These are phyloP conservation scores for Thelephora ganbajun DNA, from an alignment of 768 basidiomycete species.

Conservation along the genomic window DNA sequence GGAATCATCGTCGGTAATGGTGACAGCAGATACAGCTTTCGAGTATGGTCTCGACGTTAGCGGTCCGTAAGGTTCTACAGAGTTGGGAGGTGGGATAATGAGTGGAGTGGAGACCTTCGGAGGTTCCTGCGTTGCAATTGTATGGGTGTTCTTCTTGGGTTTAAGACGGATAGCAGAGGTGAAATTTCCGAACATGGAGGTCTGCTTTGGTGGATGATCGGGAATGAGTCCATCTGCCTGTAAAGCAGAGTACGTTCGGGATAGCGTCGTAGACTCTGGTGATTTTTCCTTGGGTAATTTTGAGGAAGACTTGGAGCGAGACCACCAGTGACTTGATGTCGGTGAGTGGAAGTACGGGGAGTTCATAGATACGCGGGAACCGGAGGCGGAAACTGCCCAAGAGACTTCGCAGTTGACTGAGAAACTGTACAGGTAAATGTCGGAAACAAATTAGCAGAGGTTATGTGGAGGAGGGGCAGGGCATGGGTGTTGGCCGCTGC, in stretches of 20 bases:
- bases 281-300: slow-evolving; percentile 6
- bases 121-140: slow-evolving; percentile 39
- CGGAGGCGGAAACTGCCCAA: too few relatives aligned
- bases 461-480: too few relatives aligned
- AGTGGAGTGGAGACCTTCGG: slow-evolving; percentile 13
- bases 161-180: slow-evolving; percentile 51
- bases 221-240: slow-evolving; percentile 1
- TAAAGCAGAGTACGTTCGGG: not conserved
- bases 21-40: slow-evolving; percentile 44
- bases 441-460: too few relatives aligned
- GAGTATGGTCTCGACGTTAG: slow-evolving; percentile 25
- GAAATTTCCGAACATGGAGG: slow-evolving; percentile 38
- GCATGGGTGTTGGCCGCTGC: not conserved
- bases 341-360: not conserved
- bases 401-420: too few relatives aligned
- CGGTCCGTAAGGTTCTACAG: slow-evolving; percentile 5
- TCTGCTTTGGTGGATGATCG: slow-evolving; percentile 1
- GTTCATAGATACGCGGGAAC: too few relatives aligned
- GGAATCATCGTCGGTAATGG: slow-evolving; percentile 28
- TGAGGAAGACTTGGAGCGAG: slow-evolving; percentile 17
- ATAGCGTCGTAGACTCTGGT: not conserved
- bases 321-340: slow-evolving; percentile 19
- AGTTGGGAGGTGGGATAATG: slow-evolving; percentile 9
- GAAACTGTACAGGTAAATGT: too few relatives aligned
- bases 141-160: slow-evolving; percentile 34